These are phyloP conservation scores for Macadamia tetraphylla DNA, from an alignment of 164 flowering plant genomes.

Conservation along the genomic window DNA sequence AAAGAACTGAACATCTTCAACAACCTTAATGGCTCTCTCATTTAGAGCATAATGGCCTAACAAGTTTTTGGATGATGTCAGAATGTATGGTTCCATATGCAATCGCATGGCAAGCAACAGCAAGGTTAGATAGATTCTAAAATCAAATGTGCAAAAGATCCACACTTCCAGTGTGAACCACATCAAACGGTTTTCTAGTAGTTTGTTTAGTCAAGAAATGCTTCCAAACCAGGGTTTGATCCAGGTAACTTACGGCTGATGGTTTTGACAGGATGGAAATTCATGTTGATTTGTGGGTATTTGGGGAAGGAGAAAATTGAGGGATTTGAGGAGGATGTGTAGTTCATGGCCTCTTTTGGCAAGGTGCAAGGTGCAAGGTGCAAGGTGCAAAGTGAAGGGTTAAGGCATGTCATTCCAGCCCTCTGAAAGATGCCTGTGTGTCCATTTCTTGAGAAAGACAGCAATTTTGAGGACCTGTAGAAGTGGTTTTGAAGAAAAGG, in stretches of 20 bases:
- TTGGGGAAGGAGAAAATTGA: slow-evolving; percentile 27
- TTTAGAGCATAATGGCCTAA: slow-evolving; percentile 31
- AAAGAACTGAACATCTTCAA: slow-evolving; percentile 68
- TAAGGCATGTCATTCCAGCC: slow-evolving; percentile 71
- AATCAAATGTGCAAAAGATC: slow-evolving; percentile 49
- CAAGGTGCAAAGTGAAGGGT: slow-evolving; percentile 76
- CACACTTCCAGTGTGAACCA: slow-evolving; percentile 30
- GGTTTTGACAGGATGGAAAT: slow-evolving; percentile 55
- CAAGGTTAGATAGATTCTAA: slow-evolving; percentile 39
- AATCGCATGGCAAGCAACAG: slow-evolving; percentile 77
- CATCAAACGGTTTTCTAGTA: slow-evolving; percentile 32
- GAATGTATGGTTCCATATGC: slow-evolving; percentile 74
- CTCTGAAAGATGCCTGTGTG: slow-evolving; percentile 35
- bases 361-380: slow-evolving; percentile 26
- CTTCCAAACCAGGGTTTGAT: slow-evolving; percentile 52
- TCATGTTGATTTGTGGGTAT: slow-evolving; percentile 27
- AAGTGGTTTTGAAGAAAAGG: slow-evolving; percentile 41
- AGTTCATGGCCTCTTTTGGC: slow-evolving; percentile 32
- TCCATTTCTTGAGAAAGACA: slow-evolving; percentile 68
- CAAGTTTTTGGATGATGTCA: slow-evolving; percentile 61
- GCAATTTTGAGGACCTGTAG: slow-evolving; percentile 56
- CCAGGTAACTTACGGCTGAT: slow-evolving; percentile 47
- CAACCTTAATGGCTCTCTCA: slow-evolving; percentile 42
- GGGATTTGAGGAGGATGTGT: slow-evolving; percentile 25
- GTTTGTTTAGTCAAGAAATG: slow-evolving; percentile 46